Evolutionary conservation across 164 flowering plant genomes (phyloP).

Genomic region (Chloranthus sessilifolius): DNA sequence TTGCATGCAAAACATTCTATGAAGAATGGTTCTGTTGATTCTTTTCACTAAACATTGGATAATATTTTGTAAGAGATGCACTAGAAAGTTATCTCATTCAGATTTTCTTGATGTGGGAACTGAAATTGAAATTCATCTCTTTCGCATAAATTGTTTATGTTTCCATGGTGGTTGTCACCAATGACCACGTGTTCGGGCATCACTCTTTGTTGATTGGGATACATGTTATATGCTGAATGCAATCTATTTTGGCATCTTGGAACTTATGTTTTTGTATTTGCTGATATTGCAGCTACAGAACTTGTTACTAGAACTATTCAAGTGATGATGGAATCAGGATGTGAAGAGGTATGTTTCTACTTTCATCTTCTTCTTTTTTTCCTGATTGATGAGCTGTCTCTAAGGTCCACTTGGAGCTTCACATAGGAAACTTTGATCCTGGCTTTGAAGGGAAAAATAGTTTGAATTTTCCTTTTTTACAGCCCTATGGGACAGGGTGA

Average conservation of each 20-base stretch:
- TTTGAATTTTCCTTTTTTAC: no score
- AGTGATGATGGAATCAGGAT: constrained; percentile 97
- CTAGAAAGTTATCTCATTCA: not conserved
- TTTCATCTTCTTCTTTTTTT: not conserved
- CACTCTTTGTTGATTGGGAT: not conserved
- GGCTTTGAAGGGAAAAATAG: no score
- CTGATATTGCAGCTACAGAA: constrained; percentile 71
- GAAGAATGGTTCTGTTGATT: no score
- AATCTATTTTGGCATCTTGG: constrained; percentile 2
- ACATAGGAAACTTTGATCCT: no score
- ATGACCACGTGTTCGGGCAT: no score
- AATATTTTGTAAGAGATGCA: not conserved
- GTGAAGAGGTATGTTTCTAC: constrained; percentile 73
- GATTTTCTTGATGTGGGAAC: not conserved
- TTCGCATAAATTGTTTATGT: not conserved
- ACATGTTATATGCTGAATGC: not conserved
- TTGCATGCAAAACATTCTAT: no score
- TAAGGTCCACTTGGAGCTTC: no score
- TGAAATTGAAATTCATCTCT: no score
- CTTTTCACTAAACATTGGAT: no score
- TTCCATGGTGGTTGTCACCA: not conserved
- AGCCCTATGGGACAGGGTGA: no score
- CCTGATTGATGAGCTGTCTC: no score
- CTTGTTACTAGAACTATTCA: constrained; percentile 82
- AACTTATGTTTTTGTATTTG: constrained; percentile 9